Evolutionary conservation across 768 basidiomycete genomes (phyloP), one percentile per base, ranked within the genome.

Genomic region (Trametopsis cervina): DNA sequence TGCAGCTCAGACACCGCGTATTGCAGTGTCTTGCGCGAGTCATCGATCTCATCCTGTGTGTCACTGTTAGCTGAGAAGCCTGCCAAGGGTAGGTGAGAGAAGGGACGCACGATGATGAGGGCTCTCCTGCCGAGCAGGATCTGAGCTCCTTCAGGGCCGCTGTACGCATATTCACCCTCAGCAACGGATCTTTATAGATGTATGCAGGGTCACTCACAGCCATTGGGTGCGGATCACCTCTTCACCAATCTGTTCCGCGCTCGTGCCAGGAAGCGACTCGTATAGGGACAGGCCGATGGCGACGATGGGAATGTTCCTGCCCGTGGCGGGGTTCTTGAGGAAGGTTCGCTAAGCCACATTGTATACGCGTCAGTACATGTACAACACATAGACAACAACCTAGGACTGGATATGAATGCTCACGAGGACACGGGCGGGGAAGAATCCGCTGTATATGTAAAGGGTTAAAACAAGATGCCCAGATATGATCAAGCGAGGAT

Each of bases 241-340:
- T 50, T 70, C 76, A 42, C 89, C 89, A 43, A 92, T 75, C 62
- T 83, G 78, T 56, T 91, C 81, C 23, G 66, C 80, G 1, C 80
- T 80, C 3, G 80, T 77, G 15, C 83, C 89, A 4, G 83, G 82
- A 15, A 98, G 73, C 22, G 87, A 80, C 63, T 99, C 96, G 58
- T 99, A 99, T 2, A 99, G 74, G 4, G 92, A 94, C 25, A 99
- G 78, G 2, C 96, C 94, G 54, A 99, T 97, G 4, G 96, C 95
- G 64, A 93, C 89, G 54, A 97, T 96, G 40, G 90, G 88, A 44
- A 98, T 81, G 48, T 88, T 84, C 57, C 78, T 80, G 57, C 87
- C 83, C 23, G 74, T 75, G 2, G 78, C 72, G 15, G 76, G 66
- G 60, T 81, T 76, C 60, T 86, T 85, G 53, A 93, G 71, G 70